Evolutionary conservation across 2,329 filamentous ascomycete species (phyloP), one percentile per base, ranked within the genome.

Genomic region (Parasarocladium wereldwijsianum): DNA sequence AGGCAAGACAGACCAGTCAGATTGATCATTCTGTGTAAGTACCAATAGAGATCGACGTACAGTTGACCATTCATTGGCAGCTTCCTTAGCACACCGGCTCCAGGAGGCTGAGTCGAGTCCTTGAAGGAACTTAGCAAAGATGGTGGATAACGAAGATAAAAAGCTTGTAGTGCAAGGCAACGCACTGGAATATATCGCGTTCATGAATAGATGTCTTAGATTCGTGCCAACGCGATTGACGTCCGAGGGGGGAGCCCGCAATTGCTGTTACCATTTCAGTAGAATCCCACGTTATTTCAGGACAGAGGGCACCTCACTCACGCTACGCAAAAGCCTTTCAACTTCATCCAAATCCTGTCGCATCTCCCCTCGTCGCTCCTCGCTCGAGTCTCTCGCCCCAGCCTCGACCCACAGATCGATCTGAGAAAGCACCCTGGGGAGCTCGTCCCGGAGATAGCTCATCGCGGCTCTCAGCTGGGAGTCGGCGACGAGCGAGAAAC

Each of bases 341-440:
- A 58, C 31, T 2, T 35, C 34, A 20, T 50, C 36, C 3, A 64
- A 35, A 4, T 40, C 41, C 1, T 46, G 30, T 2, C 53, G 44
- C 3, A 61, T 43, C 0, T 33, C 35, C 17, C 42, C 40, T 26
- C 51, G 59, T 9, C 43, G 42, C 36, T 62, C 57, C 0, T 50
- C 51, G 26, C 38, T 45, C 13, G 45, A 40, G 17, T 42, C 54
- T 1, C 53, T 50, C 1, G 52, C 49, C 1, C 58, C 59, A 15
- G 57, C 54, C 29, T 57, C 43, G 2, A 62, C 47, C 61, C 60
- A 66, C 0, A 64, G 45, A 5, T 51, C 43, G 2, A 60, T 34
- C 2, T 55, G 49, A 12, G 47, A 50, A 2, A 64, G 36, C 3
- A 65, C 40, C 0, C 49, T 51, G 1, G 57, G 54, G 9, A 65